Conservation (phyloP, 2,329 filamentous ascomycete species). For the Aspergillus sojae region DNA sequence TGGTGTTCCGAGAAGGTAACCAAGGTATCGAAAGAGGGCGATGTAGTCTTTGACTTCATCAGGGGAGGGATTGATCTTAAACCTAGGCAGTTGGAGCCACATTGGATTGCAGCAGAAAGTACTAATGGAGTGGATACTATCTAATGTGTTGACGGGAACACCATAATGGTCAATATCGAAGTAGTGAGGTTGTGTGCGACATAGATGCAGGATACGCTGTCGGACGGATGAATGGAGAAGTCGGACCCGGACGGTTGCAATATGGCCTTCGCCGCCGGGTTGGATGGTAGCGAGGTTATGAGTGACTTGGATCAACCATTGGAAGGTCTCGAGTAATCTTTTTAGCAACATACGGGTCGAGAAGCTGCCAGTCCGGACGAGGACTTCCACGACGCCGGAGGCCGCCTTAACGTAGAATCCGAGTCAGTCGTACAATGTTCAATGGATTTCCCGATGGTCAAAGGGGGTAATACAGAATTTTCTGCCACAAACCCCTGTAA, state of each 20-base stretch:
- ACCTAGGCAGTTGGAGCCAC: conserved; percentile 67
- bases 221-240: conserved; percentile 69
- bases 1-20: conserved; percentile 68
- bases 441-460: not conserved
- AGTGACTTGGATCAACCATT: conserved; percentile 72
- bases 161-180: conserved; percentile 62
- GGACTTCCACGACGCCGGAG: conserved; percentile 69
- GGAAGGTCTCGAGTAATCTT: conserved; percentile 70
- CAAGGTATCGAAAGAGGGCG: conserved; percentile 73
- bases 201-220: conserved; percentile 63
- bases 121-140: conserved; percentile 69
- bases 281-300: conserved; percentile 63
- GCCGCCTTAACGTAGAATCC: conserved; percentile 53
- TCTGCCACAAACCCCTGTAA: conserved; percentile 26
- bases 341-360: conserved; percentile 64
- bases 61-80: conserved; percentile 65
- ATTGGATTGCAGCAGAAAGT: conserved; percentile 69
- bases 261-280: conserved; percentile 66
- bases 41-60: conserved; percentile 69
- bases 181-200: conserved; percentile 57
- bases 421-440: not conserved
- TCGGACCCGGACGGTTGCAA: conserved; percentile 65
- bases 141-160: conserved; percentile 72
- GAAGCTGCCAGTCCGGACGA: conserved; percentile 74
- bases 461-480: conserved; percentile 18